Base-by-base conservation (phyloP, 805 yeast genomes). In the Candida easanensis region DNA sequence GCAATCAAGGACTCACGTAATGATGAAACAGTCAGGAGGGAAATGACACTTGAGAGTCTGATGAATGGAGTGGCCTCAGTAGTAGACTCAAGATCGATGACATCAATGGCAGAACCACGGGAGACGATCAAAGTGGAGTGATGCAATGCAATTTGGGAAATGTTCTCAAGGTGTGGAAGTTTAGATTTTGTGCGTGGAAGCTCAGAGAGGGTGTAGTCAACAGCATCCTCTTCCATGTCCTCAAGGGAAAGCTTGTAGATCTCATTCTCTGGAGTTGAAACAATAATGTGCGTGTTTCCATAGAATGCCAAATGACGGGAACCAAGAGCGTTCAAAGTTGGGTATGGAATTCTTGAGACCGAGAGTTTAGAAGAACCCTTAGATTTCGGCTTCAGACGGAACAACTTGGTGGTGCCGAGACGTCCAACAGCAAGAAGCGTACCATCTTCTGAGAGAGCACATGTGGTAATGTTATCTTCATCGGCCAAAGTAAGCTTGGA, bases 381-480 rank as follows among this genome's bases (percentile, higher is more conserved):
- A 3, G 58, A 55, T 17, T 42, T 46, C 17, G 62, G 62, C 8
- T 54, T 53, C 33, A 91, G 68, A 46, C 69, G 70, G 59, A 88
- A 91, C 2, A 90, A 55, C 60, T 83, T 88, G 4, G 87, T 79
- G 2, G 81, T 72, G 13, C 80, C 69, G 34, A 80, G 66, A 34
- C 95, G 80, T 5, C 89, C 79, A 17, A 90, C 93, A 0, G 82
- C 84, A 40, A 93, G 64, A 21, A 79, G 69, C 26, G 77, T 68
- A 2, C 86, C 90, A 50, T 79, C 79, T 18, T 74, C 72, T 16
- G 88, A 83, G 32, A 90, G 60, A 9, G 79, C 71, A 46, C 84
- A 88, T 27, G 75, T 66, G 1, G 88, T 69, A 38, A 93, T 82
- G 63, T 85, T 85, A 50, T 88, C 97, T 25, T 86, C 95, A 50